Conservation (phyloP, 1,284 basidiomycete species). For the Cystobasidiaceae sp. region DNA sequence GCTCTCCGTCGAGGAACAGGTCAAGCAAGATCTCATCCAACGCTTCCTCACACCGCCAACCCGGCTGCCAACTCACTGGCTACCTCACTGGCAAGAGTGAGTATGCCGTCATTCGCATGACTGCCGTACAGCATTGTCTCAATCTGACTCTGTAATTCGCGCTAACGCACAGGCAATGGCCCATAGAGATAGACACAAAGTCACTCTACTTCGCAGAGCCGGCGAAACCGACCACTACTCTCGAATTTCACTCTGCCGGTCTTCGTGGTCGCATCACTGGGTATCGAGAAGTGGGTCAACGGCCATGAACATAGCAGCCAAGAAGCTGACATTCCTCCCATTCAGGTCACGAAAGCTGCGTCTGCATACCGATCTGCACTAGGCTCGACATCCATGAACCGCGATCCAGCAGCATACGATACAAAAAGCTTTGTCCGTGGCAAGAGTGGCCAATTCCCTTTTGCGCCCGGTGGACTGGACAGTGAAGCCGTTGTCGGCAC, state of each 20-base stretch:
- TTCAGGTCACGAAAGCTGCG: conserved; percentile 15
- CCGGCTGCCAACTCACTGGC: conserved; percentile 28
- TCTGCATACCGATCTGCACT: conserved; percentile 32
- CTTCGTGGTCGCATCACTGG: conserved; percentile 72
- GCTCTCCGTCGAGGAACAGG: not conserved
- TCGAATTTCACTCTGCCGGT: conserved; percentile 70
- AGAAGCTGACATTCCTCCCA: conserved; percentile 51
- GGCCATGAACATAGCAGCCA: conserved; percentile 48
- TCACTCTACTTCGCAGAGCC: conserved; percentile 20
- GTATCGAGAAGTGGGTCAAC: conserved; percentile 61
- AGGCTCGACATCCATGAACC: conserved; percentile 63
- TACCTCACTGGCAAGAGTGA: conserved; percentile 25
- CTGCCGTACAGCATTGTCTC: not conserved
- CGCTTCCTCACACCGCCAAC: conserved; percentile 26
- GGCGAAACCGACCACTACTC: conserved; percentile 52
- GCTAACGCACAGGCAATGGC: conserved; percentile 19
- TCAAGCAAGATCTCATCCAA: conserved; percentile 16
- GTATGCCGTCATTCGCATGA: too few species aligned
- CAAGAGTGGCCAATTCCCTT: conserved; percentile 85
- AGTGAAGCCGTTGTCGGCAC: conserved; percentile 34
- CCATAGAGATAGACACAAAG: conserved; percentile 2
- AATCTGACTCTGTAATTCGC: not conserved
- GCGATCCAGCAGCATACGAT: conserved; percentile 63
- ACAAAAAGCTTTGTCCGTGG: conserved; percentile 80
- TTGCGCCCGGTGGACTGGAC: conserved; percentile 77